These are phyloP conservation scores for Sporothrix phasma DNA, from an alignment of 2,329 filamentous ascomycete species.

Conservation along the genomic window DNA sequence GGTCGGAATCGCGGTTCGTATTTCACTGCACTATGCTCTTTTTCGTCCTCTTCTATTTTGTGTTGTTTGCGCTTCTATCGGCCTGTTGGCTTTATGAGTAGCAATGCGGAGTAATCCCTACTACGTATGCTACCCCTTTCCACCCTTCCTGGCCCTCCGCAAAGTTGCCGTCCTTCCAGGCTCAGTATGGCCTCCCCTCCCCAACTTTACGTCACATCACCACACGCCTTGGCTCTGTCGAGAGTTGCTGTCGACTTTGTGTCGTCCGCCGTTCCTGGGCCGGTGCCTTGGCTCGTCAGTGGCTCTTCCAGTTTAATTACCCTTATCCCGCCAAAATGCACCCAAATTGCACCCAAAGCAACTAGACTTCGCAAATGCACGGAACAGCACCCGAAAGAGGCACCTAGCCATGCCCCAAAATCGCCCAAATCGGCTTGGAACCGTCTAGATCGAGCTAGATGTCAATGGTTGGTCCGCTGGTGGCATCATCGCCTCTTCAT, in stretches of 20 bases:
- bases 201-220: neutral
- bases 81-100: neutral
- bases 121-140: too few species aligned
- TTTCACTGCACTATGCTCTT: neutral
- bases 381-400: neutral
- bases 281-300: neutral
- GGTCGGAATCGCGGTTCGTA: constrained; percentile 16
- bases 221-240: neutral
- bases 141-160: neutral
- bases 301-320: constrained; percentile 1
- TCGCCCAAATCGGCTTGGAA: neutral
- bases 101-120: too few species aligned
- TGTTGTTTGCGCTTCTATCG: neutral
- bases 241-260: neutral
- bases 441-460: neutral
- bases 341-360: neutral
- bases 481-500: constrained; percentile 1
- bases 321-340: neutral
- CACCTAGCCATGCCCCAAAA: neutral
- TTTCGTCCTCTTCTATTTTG: neutral
- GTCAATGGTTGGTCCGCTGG: neutral
- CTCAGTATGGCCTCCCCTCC: neutral
- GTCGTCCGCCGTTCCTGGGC: neutral
- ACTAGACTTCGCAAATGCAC: too few species aligned
- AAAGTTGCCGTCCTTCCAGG: neutral